These are phyloP conservation scores for Pseudogymnoascus sp. DNA, from an alignment of 2,329 filamentous ascomycete genomes.

Conservation along the genomic window DNA sequence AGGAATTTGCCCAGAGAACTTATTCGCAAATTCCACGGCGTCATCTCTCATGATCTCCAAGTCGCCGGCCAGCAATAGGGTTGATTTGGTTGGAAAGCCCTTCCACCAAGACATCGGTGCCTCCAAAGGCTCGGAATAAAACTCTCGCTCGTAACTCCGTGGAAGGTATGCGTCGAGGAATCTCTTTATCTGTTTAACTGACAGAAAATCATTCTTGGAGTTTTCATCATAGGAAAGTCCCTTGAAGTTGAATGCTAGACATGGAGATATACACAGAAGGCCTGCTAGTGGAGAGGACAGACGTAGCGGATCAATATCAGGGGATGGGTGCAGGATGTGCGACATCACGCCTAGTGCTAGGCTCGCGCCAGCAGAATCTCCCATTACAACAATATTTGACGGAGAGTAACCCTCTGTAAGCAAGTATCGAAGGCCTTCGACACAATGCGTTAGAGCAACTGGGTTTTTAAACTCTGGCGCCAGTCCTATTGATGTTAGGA, in stretches of 20 bases:
- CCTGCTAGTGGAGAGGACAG: neutral
- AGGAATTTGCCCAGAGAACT: neutral
- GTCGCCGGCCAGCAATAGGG: neutral
- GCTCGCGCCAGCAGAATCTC: constrained; percentile 47
- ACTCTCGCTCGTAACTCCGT: neutral
- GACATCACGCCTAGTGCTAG: constrained; percentile 37
- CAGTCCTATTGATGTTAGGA: neutral
- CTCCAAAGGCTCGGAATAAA: neutral
- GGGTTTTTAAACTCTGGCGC: neutral
- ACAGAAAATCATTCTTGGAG: neutral
- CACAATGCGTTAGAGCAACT: neutral
- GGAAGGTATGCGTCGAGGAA: neutral
- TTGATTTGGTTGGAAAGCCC: neutral
- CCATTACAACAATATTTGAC: constrained; percentile 36
- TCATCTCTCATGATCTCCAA: neutral
- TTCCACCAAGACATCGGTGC: neutral
- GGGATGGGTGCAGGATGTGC: constrained; percentile 48
- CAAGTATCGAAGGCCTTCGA: neutral
- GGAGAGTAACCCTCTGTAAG: constrained; percentile 11
- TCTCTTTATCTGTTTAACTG: neutral
- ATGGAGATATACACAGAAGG: neutral
- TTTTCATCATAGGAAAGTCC: neutral
- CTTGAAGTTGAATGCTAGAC: neutral
- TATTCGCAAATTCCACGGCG: neutral
- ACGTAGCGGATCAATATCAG: neutral